These are phyloP conservation scores for Endoconidiophora polonica DNA, from an alignment of 2,329 filamentous ascomycete genomes.

Conservation along the genomic window DNA sequence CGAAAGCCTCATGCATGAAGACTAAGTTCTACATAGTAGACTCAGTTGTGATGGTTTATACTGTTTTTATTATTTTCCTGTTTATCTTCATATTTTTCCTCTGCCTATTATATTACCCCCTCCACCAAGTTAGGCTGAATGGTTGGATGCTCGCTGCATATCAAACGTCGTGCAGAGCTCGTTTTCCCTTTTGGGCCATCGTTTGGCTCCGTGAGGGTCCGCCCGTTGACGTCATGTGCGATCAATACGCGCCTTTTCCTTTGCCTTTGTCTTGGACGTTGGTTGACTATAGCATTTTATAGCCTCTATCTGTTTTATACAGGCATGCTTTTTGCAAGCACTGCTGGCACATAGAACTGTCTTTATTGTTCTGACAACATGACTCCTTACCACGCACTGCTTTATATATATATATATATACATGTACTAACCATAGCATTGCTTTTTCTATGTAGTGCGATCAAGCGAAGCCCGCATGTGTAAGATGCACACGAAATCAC, in stretches of 20 bases:
- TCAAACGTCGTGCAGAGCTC: not conserved
- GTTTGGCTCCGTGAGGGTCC: not conserved
- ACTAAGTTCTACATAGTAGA: too few species aligned
- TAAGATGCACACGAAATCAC: conserved; percentile 15
- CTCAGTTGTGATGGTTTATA: too few species aligned
- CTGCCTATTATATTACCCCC: too few species aligned
- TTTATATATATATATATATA: not conserved
- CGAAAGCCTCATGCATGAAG: too few species aligned
- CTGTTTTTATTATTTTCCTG: too few species aligned
- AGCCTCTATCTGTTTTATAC: not conserved
- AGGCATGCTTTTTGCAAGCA: not conserved
- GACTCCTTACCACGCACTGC: not conserved
- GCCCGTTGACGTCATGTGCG: conserved; percentile 2
- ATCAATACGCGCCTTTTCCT: not conserved
- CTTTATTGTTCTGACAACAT: not conserved
- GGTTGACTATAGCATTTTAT: not conserved
- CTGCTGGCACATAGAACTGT: not conserved
- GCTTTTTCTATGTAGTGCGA: conserved; percentile 14
- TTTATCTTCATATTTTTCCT: too few species aligned
- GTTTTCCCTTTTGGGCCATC: conserved; percentile 3
- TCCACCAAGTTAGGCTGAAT: too few species aligned
- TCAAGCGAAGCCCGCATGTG: conserved; percentile 15
- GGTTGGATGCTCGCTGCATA: too few species aligned
- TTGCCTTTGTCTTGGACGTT: not conserved
- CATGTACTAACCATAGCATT: too few species aligned